phyloP scores from a whole-genome alignment of 805 yeast species.

The Pichia thaimueangensis region DNA sequence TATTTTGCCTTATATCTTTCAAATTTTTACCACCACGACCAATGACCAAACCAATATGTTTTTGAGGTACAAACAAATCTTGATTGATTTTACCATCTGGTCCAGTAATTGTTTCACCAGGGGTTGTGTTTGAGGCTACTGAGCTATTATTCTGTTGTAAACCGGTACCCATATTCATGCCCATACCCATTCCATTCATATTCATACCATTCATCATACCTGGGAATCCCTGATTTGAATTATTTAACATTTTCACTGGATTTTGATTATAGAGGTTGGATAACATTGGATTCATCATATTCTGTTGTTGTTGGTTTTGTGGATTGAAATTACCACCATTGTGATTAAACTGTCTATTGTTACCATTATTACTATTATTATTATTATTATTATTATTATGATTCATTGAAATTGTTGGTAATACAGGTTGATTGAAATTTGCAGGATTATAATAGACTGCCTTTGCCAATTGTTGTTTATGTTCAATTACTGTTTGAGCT shows the following conservation, averaged over 20 bases:
- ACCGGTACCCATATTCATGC: no score
- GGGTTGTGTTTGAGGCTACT: slow-evolving; percentile 11
- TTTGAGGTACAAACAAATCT: slow-evolving; percentile 69
- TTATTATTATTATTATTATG: slow-evolving; percentile 1
- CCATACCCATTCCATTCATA: slow-evolving; percentile 1
- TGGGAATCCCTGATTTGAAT: background rate
- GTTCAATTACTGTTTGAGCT: slow-evolving; percentile 60
- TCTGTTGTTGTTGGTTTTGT: slow-evolving; percentile 14
- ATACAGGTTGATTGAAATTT: slow-evolving; percentile 26
- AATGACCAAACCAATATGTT: slow-evolving; percentile 75
- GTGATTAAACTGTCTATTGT: background rate
- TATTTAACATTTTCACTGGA: slow-evolving; percentile 3
- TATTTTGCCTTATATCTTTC: slow-evolving; percentile 64
- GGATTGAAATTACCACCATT: background rate
- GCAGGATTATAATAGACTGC: slow-evolving; percentile 56
- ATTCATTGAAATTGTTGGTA: slow-evolving; percentile 8
- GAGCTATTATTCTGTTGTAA: background rate
- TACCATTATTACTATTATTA: slow-evolving; percentile 1
- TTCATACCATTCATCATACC: slow-evolving; percentile 1
- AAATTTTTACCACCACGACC: slow-evolving; percentile 84
- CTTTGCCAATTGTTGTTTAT: slow-evolving; percentile 52
- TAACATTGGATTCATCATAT: slow-evolving; percentile 26
- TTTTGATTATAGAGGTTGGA: slow-evolving; percentile 5
- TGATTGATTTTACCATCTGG: slow-evolving; percentile 51
- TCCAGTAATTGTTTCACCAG: slow-evolving; percentile 15